phyloP scores from a whole-genome alignment of 2,329 filamentous ascomycete genomes.

The Alternaria longipes region DNA sequence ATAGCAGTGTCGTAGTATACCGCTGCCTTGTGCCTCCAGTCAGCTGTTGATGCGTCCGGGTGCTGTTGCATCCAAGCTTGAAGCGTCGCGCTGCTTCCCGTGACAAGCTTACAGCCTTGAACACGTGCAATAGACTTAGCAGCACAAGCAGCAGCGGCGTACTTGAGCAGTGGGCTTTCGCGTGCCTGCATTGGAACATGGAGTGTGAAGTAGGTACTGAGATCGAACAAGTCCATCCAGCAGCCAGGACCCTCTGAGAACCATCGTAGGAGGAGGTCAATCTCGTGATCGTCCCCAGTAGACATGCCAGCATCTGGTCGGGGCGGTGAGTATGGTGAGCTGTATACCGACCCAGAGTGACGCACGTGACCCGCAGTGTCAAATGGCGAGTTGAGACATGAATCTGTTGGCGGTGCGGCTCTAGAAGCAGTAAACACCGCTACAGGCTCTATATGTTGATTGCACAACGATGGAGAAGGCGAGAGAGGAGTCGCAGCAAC shows the following conservation, averaged over 20 bases:
- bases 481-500: constrained; percentile 49
- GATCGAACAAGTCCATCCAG: constrained; percentile 67
- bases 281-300: constrained; percentile 60
- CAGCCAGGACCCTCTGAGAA: constrained; percentile 68
- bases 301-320: constrained; percentile 32
- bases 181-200: constrained; percentile 66
- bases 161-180: constrained; percentile 60
- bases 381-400: constrained; percentile 45
- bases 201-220: constrained; percentile 67
- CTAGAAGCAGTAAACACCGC: constrained; percentile 48
- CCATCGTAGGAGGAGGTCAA: constrained; percentile 67
- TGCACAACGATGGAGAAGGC: constrained; percentile 56
- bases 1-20: constrained; percentile 69
- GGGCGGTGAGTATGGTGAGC: constrained; percentile 35
- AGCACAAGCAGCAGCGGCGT: constrained; percentile 68
- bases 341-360: constrained; percentile 36
- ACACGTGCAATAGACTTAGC: constrained; percentile 69
- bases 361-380: constrained; percentile 38
- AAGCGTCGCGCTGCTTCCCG: constrained; percentile 58
- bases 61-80: constrained; percentile 64
- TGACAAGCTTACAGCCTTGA: constrained; percentile 60
- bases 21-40: constrained; percentile 68
- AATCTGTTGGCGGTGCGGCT: constrained; percentile 48
- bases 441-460: constrained; percentile 65
- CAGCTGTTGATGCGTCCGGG: constrained; percentile 58